These are phyloP conservation scores for Phyllosticta capitalensis DNA, from an alignment of 2,329 filamentous ascomycete genomes.

Conservation along the genomic window DNA sequence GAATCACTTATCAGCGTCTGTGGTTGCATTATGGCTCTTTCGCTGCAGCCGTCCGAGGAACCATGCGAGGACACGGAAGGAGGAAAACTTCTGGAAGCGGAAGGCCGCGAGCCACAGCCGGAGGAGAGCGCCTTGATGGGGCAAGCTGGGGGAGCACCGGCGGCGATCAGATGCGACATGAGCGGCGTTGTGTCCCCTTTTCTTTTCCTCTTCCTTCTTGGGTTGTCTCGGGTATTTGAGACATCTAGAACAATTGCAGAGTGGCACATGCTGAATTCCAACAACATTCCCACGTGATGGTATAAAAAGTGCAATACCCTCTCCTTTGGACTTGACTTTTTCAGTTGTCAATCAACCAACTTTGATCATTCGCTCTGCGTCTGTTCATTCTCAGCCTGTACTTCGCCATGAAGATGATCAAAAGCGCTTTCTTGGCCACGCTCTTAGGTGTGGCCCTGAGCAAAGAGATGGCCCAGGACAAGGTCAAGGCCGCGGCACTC, in stretches of 20 bases:
- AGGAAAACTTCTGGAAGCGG: not conserved
- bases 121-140: not conserved
- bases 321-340: not conserved
- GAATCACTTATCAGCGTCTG: not conserved
- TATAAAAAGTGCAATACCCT: not conserved
- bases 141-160: not conserved
- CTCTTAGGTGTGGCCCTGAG: conserved; percentile 20
- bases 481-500: conserved; percentile 24
- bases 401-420: conserved; percentile 5
- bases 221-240: not conserved
- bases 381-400: not conserved
- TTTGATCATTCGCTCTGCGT: not conserved
- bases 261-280: not conserved
- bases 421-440: conserved; percentile 18
- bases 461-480: conserved; percentile 27
- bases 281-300: not conserved
- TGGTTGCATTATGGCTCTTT: not conserved
- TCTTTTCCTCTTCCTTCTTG: not conserved
- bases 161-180: not conserved
- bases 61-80: conserved; percentile 4
- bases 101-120: not conserved
- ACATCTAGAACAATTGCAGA: not conserved
- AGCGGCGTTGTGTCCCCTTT: not conserved
- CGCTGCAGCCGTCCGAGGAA: not conserved
- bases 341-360: not conserved